These are phyloP conservation scores for Fusarium sp. DNA, from an alignment of 2,329 filamentous ascomycete genomes.

Conservation along the genomic window DNA sequence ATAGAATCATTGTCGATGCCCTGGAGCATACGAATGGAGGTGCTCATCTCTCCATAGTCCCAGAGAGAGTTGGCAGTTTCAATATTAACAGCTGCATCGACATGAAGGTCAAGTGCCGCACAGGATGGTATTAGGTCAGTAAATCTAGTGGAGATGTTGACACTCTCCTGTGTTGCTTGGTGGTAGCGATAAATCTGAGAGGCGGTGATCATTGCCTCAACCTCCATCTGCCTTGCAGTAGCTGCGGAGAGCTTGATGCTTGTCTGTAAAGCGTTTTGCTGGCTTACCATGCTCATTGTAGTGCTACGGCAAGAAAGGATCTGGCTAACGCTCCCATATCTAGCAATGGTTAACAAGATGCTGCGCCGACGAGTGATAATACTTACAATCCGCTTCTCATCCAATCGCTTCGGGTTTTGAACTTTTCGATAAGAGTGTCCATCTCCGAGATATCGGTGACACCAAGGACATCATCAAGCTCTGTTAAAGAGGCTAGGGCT, in stretches of 20 bases:
- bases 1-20: constrained; percentile 70
- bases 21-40: constrained; percentile 90
- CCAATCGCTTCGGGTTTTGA: constrained; percentile 77
- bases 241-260: constrained; percentile 69
- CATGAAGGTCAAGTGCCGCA: constrained; percentile 74
- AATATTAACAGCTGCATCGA: constrained; percentile 80
- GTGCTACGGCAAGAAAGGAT: constrained; percentile 87
- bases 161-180: constrained; percentile 83
- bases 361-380: neutral
- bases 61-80: constrained; percentile 92
- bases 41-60: constrained; percentile 90
- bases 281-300: constrained; percentile 81
- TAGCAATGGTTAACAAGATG: constrained; percentile 48
- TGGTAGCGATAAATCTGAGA: constrained; percentile 83
- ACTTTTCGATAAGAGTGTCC: constrained; percentile 68
- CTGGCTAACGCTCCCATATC: constrained; percentile 80
- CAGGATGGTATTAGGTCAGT: constrained; percentile 79
- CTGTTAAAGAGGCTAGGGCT: constrained; percentile 78
- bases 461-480: constrained; percentile 81
- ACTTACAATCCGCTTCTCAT: constrained; percentile 83
- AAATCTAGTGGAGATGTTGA: constrained; percentile 87
- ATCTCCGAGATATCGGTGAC: constrained; percentile 70
- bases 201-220: constrained; percentile 79
- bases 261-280: constrained; percentile 71
- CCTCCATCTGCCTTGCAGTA: constrained; percentile 77